Conservation (phyloP, 169 alveolate genomes). For the Cryptosporidium muris region DNA sequence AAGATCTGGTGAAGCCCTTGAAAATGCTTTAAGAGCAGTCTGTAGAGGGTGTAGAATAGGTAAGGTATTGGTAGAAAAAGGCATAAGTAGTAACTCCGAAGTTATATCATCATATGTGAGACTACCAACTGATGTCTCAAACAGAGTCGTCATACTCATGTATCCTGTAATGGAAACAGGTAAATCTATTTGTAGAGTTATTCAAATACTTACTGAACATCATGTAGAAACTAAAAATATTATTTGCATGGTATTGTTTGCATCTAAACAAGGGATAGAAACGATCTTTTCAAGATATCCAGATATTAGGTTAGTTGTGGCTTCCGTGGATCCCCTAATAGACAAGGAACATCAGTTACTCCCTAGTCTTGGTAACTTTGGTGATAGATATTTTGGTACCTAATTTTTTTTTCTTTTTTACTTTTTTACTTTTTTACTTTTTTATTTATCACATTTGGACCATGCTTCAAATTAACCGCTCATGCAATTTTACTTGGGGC, state of each 20-base stretch:
- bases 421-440: neutral
- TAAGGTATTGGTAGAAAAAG: constrained; percentile 23
- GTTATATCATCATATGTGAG: constrained; percentile 54
- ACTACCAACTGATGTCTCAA: constrained; percentile 76
- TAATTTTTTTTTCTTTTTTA: constrained; percentile 3
- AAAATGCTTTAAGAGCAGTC: constrained; percentile 60
- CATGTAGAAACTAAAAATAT: constrained; percentile 81
- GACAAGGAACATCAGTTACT: constrained; percentile 75
- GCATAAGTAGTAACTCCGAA: neutral
- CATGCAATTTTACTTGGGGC: neutral
- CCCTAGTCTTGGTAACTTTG: constrained; percentile 86
- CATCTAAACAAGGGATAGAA: constrained; percentile 79
- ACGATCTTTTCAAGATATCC: constrained; percentile 74
- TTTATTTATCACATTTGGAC: neutral
- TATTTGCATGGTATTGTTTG: constrained; percentile 79
- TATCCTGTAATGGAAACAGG: constrained; percentile 88
- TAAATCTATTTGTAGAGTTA: constrained; percentile 76
- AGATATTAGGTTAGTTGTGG: constrained; percentile 77
- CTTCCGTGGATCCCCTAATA: constrained; percentile 77
- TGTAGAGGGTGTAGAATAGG: constrained; percentile 72
- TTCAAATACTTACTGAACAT: constrained; percentile 74
- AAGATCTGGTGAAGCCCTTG: constrained; percentile 70
- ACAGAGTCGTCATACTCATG: constrained; percentile 78
- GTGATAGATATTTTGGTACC: constrained; percentile 85
- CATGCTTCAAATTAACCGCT: no score